Base-by-base conservation (phyloP, 495 filamentous ascomycete genomes). In the Hypoxylon perforatum region DNA sequence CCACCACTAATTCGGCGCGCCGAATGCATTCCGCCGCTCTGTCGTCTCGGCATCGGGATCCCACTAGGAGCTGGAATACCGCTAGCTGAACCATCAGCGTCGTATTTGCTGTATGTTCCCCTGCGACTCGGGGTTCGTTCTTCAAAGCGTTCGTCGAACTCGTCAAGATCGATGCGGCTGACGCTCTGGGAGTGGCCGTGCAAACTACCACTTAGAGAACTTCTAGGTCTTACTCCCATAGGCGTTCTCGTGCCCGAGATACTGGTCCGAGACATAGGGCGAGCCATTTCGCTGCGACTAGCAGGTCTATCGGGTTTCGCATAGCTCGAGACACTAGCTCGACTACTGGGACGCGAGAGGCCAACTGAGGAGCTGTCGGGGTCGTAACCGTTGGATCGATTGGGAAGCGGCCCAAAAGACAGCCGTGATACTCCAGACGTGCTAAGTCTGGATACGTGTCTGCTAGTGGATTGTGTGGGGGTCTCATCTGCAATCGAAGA, bases 211-310 rank as follows among this genome's bases (percentile, higher is more conserved):
- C 84, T 81, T 50, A 88, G 71, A 41, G 83, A 85, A 42, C 84
- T 87, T 48, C 86, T 77, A 9, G 88, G 87, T 22, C 87, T 78
- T 28, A 73, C 4, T 38, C 82, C 82, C 19, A 89, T 69, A 8
- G 90, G 88, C 3, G 91, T 93, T 33, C 90, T 85, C 12, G 87
- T 76, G 3, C 89, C 85, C 5, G 80, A 80, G 28, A 90, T 52
- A 46, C 80, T 81, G 3, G 80, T 67, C 9, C 81, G 84, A 70
- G 90, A 92, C 70, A 87, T 84, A 46, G 91, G 87, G 60, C 91
- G 91, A 18, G 75, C 74, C n/a, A 77, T 78, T 18, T 84, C 84
- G 12, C 74, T 76, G 45, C 83, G 79, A 69, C 80, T 84, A 6
- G 78, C 68, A 0, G 84, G 84, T 19, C 84, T 76, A 35, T 79